A percentile compares a stretch with the other conserved stretches of the same genome.
Evolutionary conservation across 2,329 filamentous ascomycete genomes (phyloP).

Genomic region (Exophiala xenobiotica): DNA sequence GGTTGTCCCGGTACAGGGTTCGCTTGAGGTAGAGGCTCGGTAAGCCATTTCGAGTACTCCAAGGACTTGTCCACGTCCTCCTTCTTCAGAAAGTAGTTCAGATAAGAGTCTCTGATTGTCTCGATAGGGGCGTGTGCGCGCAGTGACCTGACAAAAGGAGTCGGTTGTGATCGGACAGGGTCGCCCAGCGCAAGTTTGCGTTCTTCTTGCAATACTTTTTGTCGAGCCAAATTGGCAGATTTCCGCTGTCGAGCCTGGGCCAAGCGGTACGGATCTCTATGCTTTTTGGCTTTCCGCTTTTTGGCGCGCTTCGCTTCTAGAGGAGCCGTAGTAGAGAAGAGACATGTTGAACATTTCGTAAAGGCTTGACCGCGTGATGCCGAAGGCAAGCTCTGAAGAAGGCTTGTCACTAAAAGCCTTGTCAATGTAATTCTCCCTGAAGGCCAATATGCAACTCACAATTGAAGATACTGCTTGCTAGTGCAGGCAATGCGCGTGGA

Average conservation of each 20-base stretch:
- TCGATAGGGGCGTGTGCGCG: constrained; percentile 35
- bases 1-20: constrained; percentile 37
- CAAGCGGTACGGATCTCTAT: constrained; percentile 72
- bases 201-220: constrained; percentile 64
- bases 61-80: constrained; percentile 67
- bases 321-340: constrained; percentile 50
- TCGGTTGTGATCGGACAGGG: constrained; percentile 73
- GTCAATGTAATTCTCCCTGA: constrained; percentile 8
- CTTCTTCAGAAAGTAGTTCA: constrained; percentile 75
- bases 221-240: constrained; percentile 75
- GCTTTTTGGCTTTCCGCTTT: constrained; percentile 26
- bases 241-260: constrained; percentile 81
- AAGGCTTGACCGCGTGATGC: constrained; percentile 22
- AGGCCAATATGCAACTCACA: constrained; percentile 7
- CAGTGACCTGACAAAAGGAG: constrained; percentile 81
- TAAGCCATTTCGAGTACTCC: constrained; percentile 66
- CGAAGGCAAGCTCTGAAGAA: constrained; percentile 29
- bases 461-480: constrained; percentile 25
- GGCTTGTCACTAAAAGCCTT: constrained; percentile 20
- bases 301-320: constrained; percentile 42
- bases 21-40: constrained; percentile 35
- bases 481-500: constrained; percentile 17
- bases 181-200: constrained; percentile 69
- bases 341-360: constrained; percentile 29
- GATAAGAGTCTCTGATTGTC: constrained; percentile 39